Percentiles rank a stretch among this genome's conserved stretches.
These are phyloP conservation scores for Neurospora cerealis DNA, from an alignment of 495 filamentous ascomycete genomes.

Conservation along the genomic window DNA sequence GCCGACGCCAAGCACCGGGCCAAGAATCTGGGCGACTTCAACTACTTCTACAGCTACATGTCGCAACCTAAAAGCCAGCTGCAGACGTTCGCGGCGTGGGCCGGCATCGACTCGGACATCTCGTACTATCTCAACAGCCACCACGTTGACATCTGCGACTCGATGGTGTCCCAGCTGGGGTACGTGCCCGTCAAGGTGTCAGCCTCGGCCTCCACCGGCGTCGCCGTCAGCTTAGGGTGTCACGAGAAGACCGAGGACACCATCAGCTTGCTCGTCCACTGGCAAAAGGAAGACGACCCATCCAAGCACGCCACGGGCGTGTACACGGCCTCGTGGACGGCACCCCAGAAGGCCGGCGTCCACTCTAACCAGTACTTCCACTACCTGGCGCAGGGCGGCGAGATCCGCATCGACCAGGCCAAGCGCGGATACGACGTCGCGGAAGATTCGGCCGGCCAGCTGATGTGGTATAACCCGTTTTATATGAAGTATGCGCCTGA, in stretches of 20 bases:
- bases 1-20: conserved; percentile 74
- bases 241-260: conserved; percentile 78
- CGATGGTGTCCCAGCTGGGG: conserved; percentile 63
- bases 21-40: conserved; percentile 73
- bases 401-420: conserved; percentile 84
- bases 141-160: conserved; percentile 83
- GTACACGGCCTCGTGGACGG: conserved; percentile 92
- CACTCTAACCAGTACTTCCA: conserved; percentile 96
- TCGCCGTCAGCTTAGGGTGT: conserved; percentile 65
- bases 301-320: conserved; percentile 73
- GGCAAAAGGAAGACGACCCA: conserved; percentile 60
- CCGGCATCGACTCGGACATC: conserved; percentile 82
- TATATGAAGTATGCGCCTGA: conserved; percentile 96
- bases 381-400: conserved; percentile 73
- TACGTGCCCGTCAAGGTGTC: conserved; percentile 72
- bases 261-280: conserved; percentile 81
- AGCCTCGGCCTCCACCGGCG: conserved; percentile 62
- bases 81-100: conserved; percentile 95
- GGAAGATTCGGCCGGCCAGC: conserved; percentile 54
- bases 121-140: conserved; percentile 93
- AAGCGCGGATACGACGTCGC: conserved; percentile 94
- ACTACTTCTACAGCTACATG: conserved; percentile 98
- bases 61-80: conserved; percentile 86
- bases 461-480: conserved; percentile 88
- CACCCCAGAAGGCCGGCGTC: conserved; percentile 81